A percentile compares a stretch with the other conserved stretches of the same genome.
These are phyloP conservation scores for Meredithiella fracta DNA, from an alignment of 2,329 filamentous ascomycete genomes.

Conservation along the genomic window DNA sequence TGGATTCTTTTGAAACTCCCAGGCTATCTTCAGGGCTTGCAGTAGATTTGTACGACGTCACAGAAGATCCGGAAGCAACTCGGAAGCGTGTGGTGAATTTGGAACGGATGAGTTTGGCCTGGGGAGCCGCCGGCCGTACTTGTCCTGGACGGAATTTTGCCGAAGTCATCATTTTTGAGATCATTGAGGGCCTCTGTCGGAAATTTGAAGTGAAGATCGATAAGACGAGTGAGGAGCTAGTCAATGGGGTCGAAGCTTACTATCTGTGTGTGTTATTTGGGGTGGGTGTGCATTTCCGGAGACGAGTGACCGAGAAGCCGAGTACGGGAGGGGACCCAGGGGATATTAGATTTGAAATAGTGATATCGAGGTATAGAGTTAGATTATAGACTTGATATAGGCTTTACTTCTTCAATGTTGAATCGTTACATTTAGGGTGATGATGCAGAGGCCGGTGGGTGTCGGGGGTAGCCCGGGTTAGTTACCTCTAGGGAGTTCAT, in stretches of 20 bases:
- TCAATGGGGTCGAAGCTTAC: constrained; percentile 4
- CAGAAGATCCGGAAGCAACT: constrained; percentile 16
- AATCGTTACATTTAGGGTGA: too few relatives aligned
- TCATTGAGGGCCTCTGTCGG: constrained; percentile 25
- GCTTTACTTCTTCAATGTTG: too few relatives aligned
- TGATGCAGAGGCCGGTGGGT: too few relatives aligned
- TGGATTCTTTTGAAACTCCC: not conserved
- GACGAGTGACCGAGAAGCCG: not conserved
- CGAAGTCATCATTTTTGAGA: constrained; percentile 32
- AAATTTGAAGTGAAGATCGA: constrained; percentile 27
- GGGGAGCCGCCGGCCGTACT: constrained; percentile 34
- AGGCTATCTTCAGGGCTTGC: constrained; percentile 3
- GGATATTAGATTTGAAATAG: not conserved
- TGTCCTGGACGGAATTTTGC: constrained; percentile 36
- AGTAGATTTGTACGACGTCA: not conserved
- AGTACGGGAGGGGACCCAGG: not conserved
- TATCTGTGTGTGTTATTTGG: constrained; percentile 13
- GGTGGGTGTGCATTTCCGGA: constrained; percentile 1
- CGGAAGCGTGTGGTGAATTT: constrained; percentile 22
- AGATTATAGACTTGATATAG: not conserved
- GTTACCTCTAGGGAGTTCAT: too few relatives aligned
- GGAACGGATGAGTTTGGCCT: constrained; percentile 32
- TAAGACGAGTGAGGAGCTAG: constrained; percentile 16
- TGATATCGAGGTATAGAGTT: not conserved
- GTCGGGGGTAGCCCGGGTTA: too few relatives aligned